A percentile compares a stretch with the other conserved stretches of the same genome.
These are phyloP conservation scores for Hypoxylon sp. DNA, from an alignment of 2,329 filamentous ascomycete species.

Conservation along the genomic window DNA sequence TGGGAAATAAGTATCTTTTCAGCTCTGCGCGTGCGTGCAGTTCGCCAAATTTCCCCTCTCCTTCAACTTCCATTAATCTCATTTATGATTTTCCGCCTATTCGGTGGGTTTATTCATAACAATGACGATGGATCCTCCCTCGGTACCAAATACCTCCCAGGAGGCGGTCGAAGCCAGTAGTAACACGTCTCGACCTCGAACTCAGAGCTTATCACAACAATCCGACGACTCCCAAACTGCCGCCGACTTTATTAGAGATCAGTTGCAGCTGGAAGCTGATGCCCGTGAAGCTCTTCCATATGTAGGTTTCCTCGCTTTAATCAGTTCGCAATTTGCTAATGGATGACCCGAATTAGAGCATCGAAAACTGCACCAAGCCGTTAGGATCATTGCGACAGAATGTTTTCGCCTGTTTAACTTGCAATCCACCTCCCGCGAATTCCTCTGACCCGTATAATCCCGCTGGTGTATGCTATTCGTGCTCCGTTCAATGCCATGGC, in stretches of 20 bases:
- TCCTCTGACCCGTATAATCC: slow-evolving; percentile 74
- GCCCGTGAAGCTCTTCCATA: slow-evolving; percentile 96
- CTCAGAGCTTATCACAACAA: slow-evolving; percentile 72
- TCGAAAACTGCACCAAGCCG: slow-evolving; percentile 92
- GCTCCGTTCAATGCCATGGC: slow-evolving; percentile 96
- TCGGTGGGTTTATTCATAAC: background rate
- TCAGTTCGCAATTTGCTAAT: slow-evolving; percentile 39
- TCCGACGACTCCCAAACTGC: slow-evolving; percentile 78
- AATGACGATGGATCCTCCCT: slow-evolving; percentile 57
- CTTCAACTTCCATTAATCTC: slow-evolving; percentile 7
- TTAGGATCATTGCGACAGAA: slow-evolving; percentile 89
- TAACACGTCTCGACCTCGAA: slow-evolving; percentile 58
- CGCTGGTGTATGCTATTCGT: slow-evolving; percentile 95
- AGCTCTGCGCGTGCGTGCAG: slow-evolving; percentile 6
- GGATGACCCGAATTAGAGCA: slow-evolving; percentile 73
- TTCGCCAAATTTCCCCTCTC: slow-evolving; percentile 1
- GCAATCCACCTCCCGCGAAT: slow-evolving; percentile 82
- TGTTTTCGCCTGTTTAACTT: slow-evolving; percentile 94
- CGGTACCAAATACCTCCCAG: slow-evolving; percentile 49
- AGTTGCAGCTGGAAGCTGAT: slow-evolving; percentile 93
- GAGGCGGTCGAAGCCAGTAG: slow-evolving; percentile 46
- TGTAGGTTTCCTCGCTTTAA: slow-evolving; percentile 65
- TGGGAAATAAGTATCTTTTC: slow-evolving; percentile 4
- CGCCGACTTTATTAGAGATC: slow-evolving; percentile 86
- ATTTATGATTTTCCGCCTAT: background rate